These are phyloP conservation scores for Holtermannia corniformis DNA, from an alignment of 768 basidiomycete species.

Conservation along the genomic window DNA sequence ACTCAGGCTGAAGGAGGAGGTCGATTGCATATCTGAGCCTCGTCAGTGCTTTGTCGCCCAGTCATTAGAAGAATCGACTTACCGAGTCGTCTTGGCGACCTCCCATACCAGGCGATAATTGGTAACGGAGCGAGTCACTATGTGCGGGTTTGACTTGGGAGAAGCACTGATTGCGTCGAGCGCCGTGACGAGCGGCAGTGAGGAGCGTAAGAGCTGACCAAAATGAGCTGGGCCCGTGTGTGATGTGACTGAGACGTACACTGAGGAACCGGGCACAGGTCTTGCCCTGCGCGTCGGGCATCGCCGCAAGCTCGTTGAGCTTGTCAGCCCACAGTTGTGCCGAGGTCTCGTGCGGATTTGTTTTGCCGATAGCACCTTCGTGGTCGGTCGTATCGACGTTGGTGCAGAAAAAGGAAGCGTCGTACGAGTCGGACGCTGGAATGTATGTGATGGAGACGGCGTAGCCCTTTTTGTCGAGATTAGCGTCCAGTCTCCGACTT, in stretches of 20 bases:
- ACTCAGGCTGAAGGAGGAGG: constrained; percentile 9
- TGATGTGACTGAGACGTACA: constrained; percentile 8
- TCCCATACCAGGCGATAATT: constrained; percentile 25
- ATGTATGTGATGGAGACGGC: constrained; percentile 29
- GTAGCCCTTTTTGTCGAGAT: constrained; percentile 17
- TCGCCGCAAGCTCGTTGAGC: constrained; percentile 51
- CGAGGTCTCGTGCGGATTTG: constrained; percentile 62
- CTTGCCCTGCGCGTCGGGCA: background rate
- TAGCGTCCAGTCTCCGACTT: too few species aligned
- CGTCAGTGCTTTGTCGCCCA: background rate
- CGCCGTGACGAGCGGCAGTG: constrained; percentile 65
- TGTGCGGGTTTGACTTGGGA: background rate
- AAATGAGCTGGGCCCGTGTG: constrained; percentile 42
- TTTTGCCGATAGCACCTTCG: background rate
- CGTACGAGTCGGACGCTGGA: constrained; percentile 31
- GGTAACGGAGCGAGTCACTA: constrained; percentile 14
- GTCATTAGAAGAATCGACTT: background rate
- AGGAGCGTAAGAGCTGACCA: constrained; percentile 60
- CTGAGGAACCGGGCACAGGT: constrained; percentile 21
- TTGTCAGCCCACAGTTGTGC: constrained; percentile 66
- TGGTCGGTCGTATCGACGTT: background rate
- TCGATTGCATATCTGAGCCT: constrained; percentile 18
- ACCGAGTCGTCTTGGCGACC: constrained; percentile 6
- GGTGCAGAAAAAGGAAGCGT: constrained; percentile 24
- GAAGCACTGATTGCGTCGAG: constrained; percentile 46